These are phyloP conservation scores for Phytophthora fragariaefolia DNA, from an alignment of 352 stramenopile species.

Conservation along the genomic window DNA sequence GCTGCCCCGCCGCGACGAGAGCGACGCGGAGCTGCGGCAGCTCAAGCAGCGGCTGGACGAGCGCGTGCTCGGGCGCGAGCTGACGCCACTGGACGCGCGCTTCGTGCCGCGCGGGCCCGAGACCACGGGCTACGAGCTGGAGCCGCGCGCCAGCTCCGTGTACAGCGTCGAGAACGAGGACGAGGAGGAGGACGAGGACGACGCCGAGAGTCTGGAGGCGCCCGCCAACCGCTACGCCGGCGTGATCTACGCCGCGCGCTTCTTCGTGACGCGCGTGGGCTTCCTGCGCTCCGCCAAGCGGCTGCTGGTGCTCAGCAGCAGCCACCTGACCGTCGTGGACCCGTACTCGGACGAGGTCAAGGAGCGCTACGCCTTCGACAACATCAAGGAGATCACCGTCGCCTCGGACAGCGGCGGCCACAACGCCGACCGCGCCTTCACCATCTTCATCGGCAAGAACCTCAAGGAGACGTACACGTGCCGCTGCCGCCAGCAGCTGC, in stretches of 20 bases:
- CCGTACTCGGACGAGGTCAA: conserved; percentile 88
- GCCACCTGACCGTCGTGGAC: conserved; percentile 85
- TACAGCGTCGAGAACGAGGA: conserved; percentile 38
- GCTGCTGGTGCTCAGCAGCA: conserved; percentile 83
- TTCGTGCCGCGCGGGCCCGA: conserved; percentile 76
- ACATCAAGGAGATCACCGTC: conserved; percentile 90
- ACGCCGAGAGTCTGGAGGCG: conserved; percentile 53
- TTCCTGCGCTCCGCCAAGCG: conserved; percentile 81
- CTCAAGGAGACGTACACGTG: conserved; percentile 90
- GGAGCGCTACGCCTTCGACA: conserved; percentile 87
- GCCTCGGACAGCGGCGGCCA: conserved; percentile 69
- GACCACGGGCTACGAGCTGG: conserved; percentile 65
- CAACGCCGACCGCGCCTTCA: conserved; percentile 80
- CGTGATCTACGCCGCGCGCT: conserved; percentile 85
- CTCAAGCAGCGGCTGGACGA: conserved; percentile 70
- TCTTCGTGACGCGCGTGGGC: conserved; percentile 86
- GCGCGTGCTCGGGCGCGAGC: conserved; percentile 55
- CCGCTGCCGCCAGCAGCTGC: conserved; percentile 79
- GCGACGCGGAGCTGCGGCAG: conserved; percentile 62
- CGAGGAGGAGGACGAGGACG: conserved; percentile 55
- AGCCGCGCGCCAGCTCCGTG: conserved; percentile 41
- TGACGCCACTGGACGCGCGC: conserved; percentile 61
- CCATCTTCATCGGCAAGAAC: conserved; percentile 87
- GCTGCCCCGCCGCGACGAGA: conserved; percentile 36
- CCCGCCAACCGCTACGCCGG: conserved; percentile 76